Percentiles rank a stretch among this genome's conserved stretches.
Evolutionary conservation across 2,329 filamentous ascomycete species (phyloP).

Genomic region (Canariomyces notabilis): DNA sequence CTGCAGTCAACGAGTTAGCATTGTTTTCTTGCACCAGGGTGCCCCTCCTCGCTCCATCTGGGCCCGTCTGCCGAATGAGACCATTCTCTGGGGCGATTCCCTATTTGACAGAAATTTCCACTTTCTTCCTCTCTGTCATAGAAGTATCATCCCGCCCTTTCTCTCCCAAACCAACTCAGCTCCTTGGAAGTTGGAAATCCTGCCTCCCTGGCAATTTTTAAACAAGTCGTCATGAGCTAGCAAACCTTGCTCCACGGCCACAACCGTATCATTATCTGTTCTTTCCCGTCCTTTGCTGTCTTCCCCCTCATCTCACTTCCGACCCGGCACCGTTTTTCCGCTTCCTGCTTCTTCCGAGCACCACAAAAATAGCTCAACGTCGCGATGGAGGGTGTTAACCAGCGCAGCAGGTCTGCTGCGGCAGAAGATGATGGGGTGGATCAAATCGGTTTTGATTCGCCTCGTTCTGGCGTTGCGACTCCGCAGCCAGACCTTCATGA

Average conservation of each 20-base stretch:
- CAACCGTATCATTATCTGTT: constrained; percentile 13
- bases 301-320: constrained; percentile 13
- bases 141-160: constrained; percentile 17
- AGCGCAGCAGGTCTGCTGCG: constrained; percentile 47
- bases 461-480: constrained; percentile 85
- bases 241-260: constrained; percentile 15
- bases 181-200: constrained; percentile 18
- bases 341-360: constrained; percentile 16
- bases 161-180: constrained; percentile 20
- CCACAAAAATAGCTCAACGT: constrained; percentile 20
- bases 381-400: constrained; percentile 48
- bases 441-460: constrained; percentile 78
- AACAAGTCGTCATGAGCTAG: constrained; percentile 29
- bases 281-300: constrained; percentile 17
- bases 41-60: constrained; percentile 6
- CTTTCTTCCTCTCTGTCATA: constrained; percentile 19
- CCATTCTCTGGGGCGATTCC: constrained; percentile 16
- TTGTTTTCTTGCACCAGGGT: constrained; percentile 11
- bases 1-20: constrained; percentile 10
- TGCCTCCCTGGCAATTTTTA: constrained; percentile 21
- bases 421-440: constrained; percentile 68
- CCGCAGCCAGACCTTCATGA: constrained; percentile 90
- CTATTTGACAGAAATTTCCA: constrained; percentile 18
- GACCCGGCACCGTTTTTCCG: constrained; percentile 14
- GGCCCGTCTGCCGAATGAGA: constrained; percentile 19